Percentiles rank a stretch among this genome's conserved stretches.
Conservation (phyloP, 352 stramenopile genomes). For the Globisporangium heterothallicum region DNA sequence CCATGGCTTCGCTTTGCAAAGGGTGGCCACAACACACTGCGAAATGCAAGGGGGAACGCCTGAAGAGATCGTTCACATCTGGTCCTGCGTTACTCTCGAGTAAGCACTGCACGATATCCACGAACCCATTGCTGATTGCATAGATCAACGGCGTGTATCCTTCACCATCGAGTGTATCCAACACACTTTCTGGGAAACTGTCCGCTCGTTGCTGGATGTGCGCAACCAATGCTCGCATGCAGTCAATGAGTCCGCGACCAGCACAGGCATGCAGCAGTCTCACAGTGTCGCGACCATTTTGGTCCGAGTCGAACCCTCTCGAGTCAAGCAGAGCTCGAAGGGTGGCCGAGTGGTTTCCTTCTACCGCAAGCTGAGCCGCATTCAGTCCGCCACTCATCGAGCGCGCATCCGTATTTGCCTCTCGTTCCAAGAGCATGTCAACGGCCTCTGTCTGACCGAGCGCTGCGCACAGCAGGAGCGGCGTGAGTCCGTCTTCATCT, state of each 20-base stretch:
- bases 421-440: slow-evolving; percentile 66
- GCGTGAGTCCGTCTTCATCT: slow-evolving; percentile 59
- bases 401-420: slow-evolving; percentile 44
- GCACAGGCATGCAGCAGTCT: slow-evolving; percentile 63
- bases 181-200: slow-evolving; percentile 11
- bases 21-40: slow-evolving; percentile 27
- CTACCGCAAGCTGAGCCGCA: slow-evolving; percentile 43
- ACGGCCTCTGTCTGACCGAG: slow-evolving; percentile 58
- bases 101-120: slow-evolving; percentile 45
- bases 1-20: slow-evolving; percentile 22
- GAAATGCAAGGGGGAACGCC: slow-evolving; percentile 66
- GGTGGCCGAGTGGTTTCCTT: slow-evolving; percentile 50
- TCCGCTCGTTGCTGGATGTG: slow-evolving; percentile 35
- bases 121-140: slow-evolving; percentile 49
- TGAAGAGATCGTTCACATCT: slow-evolving; percentile 61
- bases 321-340: slow-evolving; percentile 49
- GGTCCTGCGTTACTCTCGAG: slow-evolving; percentile 47
- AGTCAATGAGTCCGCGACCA: slow-evolving; percentile 49
- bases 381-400: slow-evolving; percentile 33
- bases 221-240: slow-evolving; percentile 37
- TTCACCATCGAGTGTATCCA: slow-evolving; percentile 59
- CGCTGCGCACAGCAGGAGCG: slow-evolving; percentile 47
- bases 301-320: slow-evolving; percentile 33
- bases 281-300: slow-evolving; percentile 31
- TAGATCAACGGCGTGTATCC: slow-evolving; percentile 82